Evolutionary conservation across 495 filamentous ascomycete genomes (phyloP).

Genomic region (Neurospora sublineolata): DNA sequence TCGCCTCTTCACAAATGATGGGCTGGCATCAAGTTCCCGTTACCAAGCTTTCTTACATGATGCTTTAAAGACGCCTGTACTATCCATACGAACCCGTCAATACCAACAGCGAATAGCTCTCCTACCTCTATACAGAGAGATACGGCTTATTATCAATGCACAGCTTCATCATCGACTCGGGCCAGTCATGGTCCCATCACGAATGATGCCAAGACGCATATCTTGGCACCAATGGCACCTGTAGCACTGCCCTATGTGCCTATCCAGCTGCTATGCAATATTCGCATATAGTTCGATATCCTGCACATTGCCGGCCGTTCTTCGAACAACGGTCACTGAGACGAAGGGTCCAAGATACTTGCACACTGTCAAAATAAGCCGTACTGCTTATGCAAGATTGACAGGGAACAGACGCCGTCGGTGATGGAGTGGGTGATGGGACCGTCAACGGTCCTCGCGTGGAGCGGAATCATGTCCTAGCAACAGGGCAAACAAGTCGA

Average conservation of each 20-base stretch:
- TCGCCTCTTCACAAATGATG: background rate
- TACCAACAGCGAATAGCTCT: background rate
- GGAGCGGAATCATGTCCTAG: background rate
- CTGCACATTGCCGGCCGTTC: background rate
- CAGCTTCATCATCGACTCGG: background rate
- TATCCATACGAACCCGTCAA: background rate
- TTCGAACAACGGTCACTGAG: background rate
- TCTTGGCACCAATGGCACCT: background rate
- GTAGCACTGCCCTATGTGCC: background rate
- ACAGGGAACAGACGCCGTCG: background rate
- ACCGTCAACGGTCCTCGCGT: background rate
- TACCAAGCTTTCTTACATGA: background rate
- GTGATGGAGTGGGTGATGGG: background rate
- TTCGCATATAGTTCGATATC: background rate
- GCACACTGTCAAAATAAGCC: background rate
- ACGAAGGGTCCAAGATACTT: background rate
- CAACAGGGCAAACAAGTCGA: background rate
- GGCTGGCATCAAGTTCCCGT: background rate
- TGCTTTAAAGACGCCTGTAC: background rate
- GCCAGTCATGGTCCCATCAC: background rate
- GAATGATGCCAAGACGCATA: background rate
- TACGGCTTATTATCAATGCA: background rate
- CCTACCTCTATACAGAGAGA: background rate
- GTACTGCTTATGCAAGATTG: background rate
- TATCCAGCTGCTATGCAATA: background rate